Conservation (phyloP, 345 rosid genomes). For the Microthlaspi erraticum region DNA sequence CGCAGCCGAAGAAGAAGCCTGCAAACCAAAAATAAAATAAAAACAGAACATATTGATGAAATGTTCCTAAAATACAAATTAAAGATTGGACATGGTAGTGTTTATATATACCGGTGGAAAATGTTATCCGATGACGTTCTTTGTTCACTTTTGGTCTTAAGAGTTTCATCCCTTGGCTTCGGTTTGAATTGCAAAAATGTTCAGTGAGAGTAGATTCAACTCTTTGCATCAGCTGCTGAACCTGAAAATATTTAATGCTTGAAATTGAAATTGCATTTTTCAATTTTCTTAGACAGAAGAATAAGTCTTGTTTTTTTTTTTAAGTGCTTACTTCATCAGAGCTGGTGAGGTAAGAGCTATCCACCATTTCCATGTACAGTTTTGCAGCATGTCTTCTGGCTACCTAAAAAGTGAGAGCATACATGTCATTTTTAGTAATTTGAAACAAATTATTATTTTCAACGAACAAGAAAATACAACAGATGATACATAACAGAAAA, state of each 20-base stretch:
- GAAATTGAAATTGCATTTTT: not conserved
- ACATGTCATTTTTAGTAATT: too few relatives aligned
- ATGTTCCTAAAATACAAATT: not conserved
- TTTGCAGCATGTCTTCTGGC: constrained; percentile 47
- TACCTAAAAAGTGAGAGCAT: constrained; percentile 30
- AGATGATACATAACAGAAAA: too few relatives aligned
- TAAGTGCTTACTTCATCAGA: constrained; percentile 47
- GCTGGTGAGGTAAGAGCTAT: constrained; percentile 51
- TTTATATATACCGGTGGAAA: constrained; percentile 53
- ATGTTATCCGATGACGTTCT: constrained; percentile 59
- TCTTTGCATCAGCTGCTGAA: constrained; percentile 52
- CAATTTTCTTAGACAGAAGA: not conserved
- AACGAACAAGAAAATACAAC: not conserved
- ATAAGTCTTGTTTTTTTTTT: not conserved
- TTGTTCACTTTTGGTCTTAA: constrained; percentile 60
- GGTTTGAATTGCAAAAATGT: constrained; percentile 64
- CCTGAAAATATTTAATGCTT: constrained; percentile 35
- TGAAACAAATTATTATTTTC: too few relatives aligned
- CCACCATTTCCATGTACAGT: constrained; percentile 52
- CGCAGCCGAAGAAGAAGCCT: constrained; percentile 73
- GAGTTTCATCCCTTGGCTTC: constrained; percentile 57
- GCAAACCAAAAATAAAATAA: not conserved
- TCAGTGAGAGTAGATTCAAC: constrained; percentile 61
- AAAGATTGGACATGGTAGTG: not conserved
- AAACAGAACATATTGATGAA: constrained; percentile 18